Evolutionary conservation across 805 yeast species (phyloP).

Genomic region (Maudiozyma saulgeensis): DNA sequence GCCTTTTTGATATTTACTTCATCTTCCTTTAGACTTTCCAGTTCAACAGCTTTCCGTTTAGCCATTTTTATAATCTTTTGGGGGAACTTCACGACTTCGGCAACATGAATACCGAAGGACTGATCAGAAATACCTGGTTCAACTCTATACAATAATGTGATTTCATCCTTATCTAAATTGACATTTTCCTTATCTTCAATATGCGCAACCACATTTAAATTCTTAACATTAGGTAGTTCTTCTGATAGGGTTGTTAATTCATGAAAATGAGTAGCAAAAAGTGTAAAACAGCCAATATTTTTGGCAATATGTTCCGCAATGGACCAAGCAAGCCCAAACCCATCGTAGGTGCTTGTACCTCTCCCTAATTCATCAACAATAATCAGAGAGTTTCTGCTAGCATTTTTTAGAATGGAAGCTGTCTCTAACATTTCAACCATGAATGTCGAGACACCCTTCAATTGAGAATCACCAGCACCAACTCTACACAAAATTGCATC

Average conservation of each 20-base stretch:
- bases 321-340: constrained; percentile 96
- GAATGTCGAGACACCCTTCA: constrained; percentile 93
- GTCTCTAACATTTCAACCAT: constrained; percentile 98
- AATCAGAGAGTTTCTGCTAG: constrained; percentile 74
- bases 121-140: constrained; percentile 93
- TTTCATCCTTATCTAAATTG: constrained; percentile 40
- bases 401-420: constrained; percentile 80
- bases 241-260: constrained; percentile 78
- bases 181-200: constrained; percentile 41
- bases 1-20: constrained; percentile 40
- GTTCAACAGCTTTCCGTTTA: constrained; percentile 81
- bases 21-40: constrained; percentile 49
- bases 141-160: constrained; percentile 85
- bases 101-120: constrained; percentile 96
- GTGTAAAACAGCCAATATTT: constrained; percentile 62
- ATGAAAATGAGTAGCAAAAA: constrained; percentile 97
- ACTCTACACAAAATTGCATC: constrained; percentile 92
- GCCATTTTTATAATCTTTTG: constrained; percentile 88
- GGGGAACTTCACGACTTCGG: constrained; percentile 91
- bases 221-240: constrained; percentile 53
- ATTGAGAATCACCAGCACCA: constrained; percentile 98
- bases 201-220: constrained; percentile 90
- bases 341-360: constrained; percentile 75
- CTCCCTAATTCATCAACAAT: constrained; percentile 94
- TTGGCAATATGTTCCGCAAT: constrained; percentile 77